Conservation (phyloP, 2,329 filamentous ascomycete species). For the Colletotrichum filicis region DNA sequence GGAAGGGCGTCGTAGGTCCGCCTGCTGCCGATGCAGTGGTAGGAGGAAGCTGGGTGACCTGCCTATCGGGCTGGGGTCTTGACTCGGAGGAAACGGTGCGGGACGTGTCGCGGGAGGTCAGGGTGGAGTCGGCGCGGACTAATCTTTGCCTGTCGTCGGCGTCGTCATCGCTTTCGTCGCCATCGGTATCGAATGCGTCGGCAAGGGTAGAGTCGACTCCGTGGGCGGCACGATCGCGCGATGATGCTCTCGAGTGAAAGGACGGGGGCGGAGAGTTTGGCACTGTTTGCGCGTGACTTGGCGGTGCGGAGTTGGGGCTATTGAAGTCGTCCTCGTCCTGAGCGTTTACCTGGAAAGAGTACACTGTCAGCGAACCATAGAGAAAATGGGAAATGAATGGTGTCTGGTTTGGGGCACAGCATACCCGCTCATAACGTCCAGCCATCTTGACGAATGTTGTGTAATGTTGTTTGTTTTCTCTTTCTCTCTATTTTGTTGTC, state of each 20-base stretch:
- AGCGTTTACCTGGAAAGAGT: constrained; percentile 61
- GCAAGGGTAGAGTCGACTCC: constrained; percentile 82
- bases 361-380: neutral
- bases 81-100: constrained; percentile 32
- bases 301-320: constrained; percentile 47
- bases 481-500: neutral
- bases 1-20: constrained; percentile 48
- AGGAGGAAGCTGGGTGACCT: constrained; percentile 37
- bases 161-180: constrained; percentile 79
- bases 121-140: constrained; percentile 73
- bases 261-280: constrained; percentile 80
- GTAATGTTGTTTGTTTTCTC: neutral
- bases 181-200: constrained; percentile 90
- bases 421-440: constrained; percentile 68
- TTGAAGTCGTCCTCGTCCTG: constrained; percentile 65
- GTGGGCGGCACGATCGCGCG: constrained; percentile 51
- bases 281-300: constrained; percentile 45
- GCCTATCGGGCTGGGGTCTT: constrained; percentile 36
- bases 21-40: constrained; percentile 37
- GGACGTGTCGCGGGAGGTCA: constrained; percentile 37
- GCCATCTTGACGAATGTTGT: constrained; percentile 54
- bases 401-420: constrained; percentile 37
- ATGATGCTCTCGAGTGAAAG: constrained; percentile 85
- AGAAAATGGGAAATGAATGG: neutral
- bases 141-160: constrained; percentile 87